Percentiles rank a stretch among this genome's conserved stretches.
Conservation (phyloP, 169 alveolate genomes). For the Ichthyophthirius multifiliis region DNA sequence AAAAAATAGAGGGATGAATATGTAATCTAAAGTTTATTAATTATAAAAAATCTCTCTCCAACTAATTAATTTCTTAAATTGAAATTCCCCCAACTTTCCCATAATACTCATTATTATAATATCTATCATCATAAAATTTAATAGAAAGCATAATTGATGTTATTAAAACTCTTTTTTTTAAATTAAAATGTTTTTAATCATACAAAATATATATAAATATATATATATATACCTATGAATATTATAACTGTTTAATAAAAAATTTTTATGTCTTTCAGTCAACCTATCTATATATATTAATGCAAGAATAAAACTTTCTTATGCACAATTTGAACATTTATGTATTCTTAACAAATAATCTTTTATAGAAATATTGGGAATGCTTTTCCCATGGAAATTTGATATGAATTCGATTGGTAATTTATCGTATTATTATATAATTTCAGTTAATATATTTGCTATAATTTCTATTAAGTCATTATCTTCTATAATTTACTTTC, state of each 20-base stretch:
- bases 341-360: conserved; percentile 34
- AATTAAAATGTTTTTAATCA: not conserved
- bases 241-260: conserved; percentile 18
- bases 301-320: conserved; percentile 30
- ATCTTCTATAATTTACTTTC: no score
- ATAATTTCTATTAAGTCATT: not conserved
- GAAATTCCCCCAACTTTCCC: conserved; percentile 59
- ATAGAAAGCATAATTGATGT: conserved; percentile 34
- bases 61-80: conserved; percentile 30
- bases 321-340: conserved; percentile 19
- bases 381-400: conserved; percentile 9
- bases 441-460: conserved; percentile 9
- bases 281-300: conserved; percentile 46
- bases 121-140: conserved; percentile 51
- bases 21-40: conserved; percentile 38
- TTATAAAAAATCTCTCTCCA: conserved; percentile 47
- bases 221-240: conserved; percentile 20
- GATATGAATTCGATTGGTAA: not conserved
- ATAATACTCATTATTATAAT: conserved; percentile 45
- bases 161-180: conserved; percentile 23
- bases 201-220: not conserved
- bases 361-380: conserved; percentile 16
- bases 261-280: conserved; percentile 24
- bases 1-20: conserved; percentile 28
- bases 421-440: conserved; percentile 1